Evolutionary conservation across 148 eudicot genomes (phyloP), one percentile per base, ranked within the genome.

Genomic region (Dianthus caryophyllus): DNA sequence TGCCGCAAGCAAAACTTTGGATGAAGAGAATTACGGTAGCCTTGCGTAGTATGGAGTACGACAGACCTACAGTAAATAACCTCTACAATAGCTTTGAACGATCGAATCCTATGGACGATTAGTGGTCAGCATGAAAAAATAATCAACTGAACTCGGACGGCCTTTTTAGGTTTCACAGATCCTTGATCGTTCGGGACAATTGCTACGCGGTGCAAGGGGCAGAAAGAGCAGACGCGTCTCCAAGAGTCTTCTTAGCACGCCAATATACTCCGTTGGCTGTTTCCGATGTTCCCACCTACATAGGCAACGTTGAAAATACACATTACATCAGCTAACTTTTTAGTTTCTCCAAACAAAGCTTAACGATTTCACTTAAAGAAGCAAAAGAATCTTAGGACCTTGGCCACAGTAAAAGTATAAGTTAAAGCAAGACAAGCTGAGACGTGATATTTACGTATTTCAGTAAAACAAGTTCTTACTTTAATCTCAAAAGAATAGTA

Each of bases 231-330:
- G 71, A 74, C 4, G 79, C 80, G 68, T 80, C 86, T 56, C 85
- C 85, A 0, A 88, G 79, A 4, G 69, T 53, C 80, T 92, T 92
- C 80, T 76, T 74, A 20, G 96, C 96, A 27, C 89, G 89, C 97
- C 97, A 92, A 68, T 78, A 77, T 55, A 92, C 86, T 24, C 79
- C 84, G 25, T 78, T 81, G 10, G 91, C 86, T 46, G 92, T 82
- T 81, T 87, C 87, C 22, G 96, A 89, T 56, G 88, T 85, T 55
- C 97, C 96, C 87, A 81, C 73, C 93, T 90, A 87, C 48, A 75
- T 25, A 72, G 30, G 39, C 47, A 51, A 64, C 22, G 18, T 26
- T 7, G 15, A 20, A 29, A 39, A 33, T 33, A 33, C 38, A 33
- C 5, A 21, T 10, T 25, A 47, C 71, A 47, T 71, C 15, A 13